phyloP scores from a whole-genome alignment of 441 rosid species.

The Brassica balearica region DNA sequence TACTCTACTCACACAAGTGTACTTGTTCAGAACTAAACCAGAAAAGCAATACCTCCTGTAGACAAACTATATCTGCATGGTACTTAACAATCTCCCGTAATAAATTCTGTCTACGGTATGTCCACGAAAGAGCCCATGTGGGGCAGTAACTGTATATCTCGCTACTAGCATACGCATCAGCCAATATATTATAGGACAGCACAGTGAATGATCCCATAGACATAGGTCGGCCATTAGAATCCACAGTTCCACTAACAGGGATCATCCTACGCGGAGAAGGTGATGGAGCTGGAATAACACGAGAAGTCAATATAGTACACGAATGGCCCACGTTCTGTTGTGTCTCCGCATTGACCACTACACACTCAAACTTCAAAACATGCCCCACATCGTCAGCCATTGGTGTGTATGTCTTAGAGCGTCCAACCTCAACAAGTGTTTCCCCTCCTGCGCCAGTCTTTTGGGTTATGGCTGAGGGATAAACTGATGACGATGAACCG shows the following conservation, averaged over 20 bases:
- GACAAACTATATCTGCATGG: slow-evolving; percentile 60
- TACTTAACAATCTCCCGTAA: slow-evolving; percentile 53
- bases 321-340: slow-evolving; percentile 41
- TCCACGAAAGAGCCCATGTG: slow-evolving; percentile 63
- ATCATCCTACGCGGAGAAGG: slow-evolving; percentile 55
- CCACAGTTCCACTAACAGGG: slow-evolving; percentile 42
- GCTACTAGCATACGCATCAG: slow-evolving; percentile 49
- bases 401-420: slow-evolving; percentile 58
- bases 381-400: slow-evolving; percentile 51
- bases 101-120: slow-evolving; percentile 58
- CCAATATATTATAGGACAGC: slow-evolving; percentile 59
- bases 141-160: slow-evolving; percentile 52
- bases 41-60: slow-evolving; percentile 56
- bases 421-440: slow-evolving; percentile 54
- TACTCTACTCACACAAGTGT: neutral
- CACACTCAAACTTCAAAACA: slow-evolving; percentile 54
- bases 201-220: slow-evolving; percentile 52
- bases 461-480: slow-evolving; percentile 55
- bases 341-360: slow-evolving; percentile 47
- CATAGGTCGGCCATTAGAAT: slow-evolving; percentile 44
- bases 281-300: slow-evolving; percentile 57
- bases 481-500: slow-evolving; percentile 73
- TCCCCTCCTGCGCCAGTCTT: slow-evolving; percentile 47
- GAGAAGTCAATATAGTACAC: slow-evolving; percentile 50
- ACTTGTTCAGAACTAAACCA: neutral